Evolutionary conservation across 2,329 filamentous ascomycete species (phyloP), one percentile per base, ranked within the genome.

Genomic region (Stemphylium lycopersici): DNA sequence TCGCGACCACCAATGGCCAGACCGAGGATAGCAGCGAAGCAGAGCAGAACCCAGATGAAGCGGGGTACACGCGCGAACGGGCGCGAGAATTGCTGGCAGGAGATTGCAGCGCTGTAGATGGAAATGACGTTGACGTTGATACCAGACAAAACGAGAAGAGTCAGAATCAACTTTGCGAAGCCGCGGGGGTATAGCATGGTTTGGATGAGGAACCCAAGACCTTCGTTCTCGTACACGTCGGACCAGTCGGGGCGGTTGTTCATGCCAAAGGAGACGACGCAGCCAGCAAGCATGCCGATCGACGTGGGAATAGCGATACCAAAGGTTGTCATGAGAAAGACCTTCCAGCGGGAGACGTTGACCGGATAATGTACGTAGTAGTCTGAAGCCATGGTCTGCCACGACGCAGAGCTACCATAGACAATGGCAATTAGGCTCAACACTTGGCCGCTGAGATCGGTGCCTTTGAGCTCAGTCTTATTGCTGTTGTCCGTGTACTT

Each of bases 61-160:
- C 79, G 81, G 22, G 80, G 83, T 36, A 84, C 79, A 13, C 79
- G 81, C n/a, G 80, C 78, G 33, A 78, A 77, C 22, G 77, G 77
- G 48, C 78, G 75, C 22, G 78, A 76, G 59, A 82, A 78, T 61
- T 80, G 76, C 68, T 80, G 78, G 57, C 79, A 75, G 16, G 75
- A 76, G 11, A 81, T 70, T 2, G 78, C 78, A 15, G 75, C 75
- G 43, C 71, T 76, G 67, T 81, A 91, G 72, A 79, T 78, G 63
- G 78, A 79, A 1, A 78, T 77, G 58, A 77, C 77, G 65, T 79
- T 79, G 58, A 78, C 78, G 54, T 76, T 78, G 58, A 80, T 75
- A 49, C 77, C 77, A 45, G 73, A 76, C 37, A 79, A 67, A 1
- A 77, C 76, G 38, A 79, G 72, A 11, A 80, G 65, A 16, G 78